Conservation (phyloP, 352 stramenopile genomes). For the Hyaloperonospora brassicae region DNA sequence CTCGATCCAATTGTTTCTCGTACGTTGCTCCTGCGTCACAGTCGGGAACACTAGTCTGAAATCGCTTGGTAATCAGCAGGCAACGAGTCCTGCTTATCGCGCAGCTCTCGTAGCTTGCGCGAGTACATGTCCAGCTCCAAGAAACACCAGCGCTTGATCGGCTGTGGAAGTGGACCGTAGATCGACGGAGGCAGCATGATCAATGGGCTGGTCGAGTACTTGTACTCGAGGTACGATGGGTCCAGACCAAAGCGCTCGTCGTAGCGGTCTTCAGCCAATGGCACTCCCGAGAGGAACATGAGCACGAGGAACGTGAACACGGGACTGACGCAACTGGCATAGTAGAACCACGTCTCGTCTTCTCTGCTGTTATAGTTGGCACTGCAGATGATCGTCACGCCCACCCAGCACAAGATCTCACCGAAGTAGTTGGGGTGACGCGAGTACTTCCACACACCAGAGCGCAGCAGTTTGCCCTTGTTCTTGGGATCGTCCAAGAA, state of each 20-base stretch:
- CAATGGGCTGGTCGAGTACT: constrained; percentile 48
- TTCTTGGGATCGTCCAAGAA: constrained; percentile 48
- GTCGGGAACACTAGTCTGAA: not conserved
- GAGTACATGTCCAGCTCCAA: constrained; percentile 54
- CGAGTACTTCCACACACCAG: constrained; percentile 79
- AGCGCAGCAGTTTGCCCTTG: constrained; percentile 45
- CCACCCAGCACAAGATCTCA: constrained; percentile 88
- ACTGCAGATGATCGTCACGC: constrained; percentile 37
- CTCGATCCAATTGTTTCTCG: no score
- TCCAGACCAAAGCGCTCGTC: constrained; percentile 54
- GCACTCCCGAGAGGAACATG: constrained; percentile 59
- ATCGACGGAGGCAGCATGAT: constrained; percentile 40
- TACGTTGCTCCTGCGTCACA: no score
- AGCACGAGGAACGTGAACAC: constrained; percentile 55
- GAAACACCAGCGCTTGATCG: constrained; percentile 40
- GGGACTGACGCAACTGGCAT: constrained; percentile 40
- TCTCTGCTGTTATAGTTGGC: constrained; percentile 27
- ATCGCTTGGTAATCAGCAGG: constrained; percentile 30
- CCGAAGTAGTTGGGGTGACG: constrained; percentile 91
- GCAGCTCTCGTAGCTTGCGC: constrained; percentile 32
- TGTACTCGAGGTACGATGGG: constrained; percentile 57
- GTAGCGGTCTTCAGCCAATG: constrained; percentile 54
- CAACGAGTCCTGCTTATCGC: constrained; percentile 6
- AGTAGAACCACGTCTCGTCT: constrained; percentile 37
- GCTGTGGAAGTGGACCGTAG: constrained; percentile 29